Conservation (phyloP, 768 basidiomycete species). For the Suillus sp. region DNA sequence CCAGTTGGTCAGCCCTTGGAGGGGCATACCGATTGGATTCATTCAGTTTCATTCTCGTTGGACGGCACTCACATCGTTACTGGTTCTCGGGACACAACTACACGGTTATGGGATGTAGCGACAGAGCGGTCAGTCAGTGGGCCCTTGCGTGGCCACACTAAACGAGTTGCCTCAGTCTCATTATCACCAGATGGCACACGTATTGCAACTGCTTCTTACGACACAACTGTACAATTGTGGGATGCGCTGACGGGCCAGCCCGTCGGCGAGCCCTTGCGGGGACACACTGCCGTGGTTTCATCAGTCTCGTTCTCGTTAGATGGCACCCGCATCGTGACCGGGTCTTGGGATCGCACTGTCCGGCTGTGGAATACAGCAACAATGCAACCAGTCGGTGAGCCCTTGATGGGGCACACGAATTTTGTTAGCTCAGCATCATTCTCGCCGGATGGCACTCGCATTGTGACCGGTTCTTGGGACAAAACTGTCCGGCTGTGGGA, state of each 20-base stretch:
- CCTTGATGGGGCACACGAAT: neutral
- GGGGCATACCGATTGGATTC: neutral
- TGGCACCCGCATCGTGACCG: conserved; percentile 4
- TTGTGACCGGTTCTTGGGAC: conserved; percentile 1
- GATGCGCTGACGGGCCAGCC: neutral
- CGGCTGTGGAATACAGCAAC: neutral
- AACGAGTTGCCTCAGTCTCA: neutral
- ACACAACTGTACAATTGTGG: conserved; percentile 1
- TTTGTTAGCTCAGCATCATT: neutral
- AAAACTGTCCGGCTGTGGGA: conserved; percentile 4
- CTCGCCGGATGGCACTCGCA: conserved; percentile 1
- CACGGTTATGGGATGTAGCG: conserved; percentile 8
- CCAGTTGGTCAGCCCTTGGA: conserved; percentile 12
- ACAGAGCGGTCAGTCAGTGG: neutral
- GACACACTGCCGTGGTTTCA: neutral
- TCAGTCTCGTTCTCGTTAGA: conserved; percentile 7
- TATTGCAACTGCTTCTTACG: neutral
- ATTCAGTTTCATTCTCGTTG: neutral
- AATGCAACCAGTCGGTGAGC: neutral
- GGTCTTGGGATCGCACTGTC: neutral
- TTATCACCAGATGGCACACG: neutral
- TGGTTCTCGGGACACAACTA: conserved; percentile 2
- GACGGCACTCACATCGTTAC: conserved; percentile 4
- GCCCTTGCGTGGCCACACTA: conserved; percentile 4
- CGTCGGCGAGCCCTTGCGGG: neutral